Evolutionary conservation across 495 filamentous ascomycete genomes (phyloP), one percentile per base, ranked within the genome.

Genomic region (Collariella sp.): DNA sequence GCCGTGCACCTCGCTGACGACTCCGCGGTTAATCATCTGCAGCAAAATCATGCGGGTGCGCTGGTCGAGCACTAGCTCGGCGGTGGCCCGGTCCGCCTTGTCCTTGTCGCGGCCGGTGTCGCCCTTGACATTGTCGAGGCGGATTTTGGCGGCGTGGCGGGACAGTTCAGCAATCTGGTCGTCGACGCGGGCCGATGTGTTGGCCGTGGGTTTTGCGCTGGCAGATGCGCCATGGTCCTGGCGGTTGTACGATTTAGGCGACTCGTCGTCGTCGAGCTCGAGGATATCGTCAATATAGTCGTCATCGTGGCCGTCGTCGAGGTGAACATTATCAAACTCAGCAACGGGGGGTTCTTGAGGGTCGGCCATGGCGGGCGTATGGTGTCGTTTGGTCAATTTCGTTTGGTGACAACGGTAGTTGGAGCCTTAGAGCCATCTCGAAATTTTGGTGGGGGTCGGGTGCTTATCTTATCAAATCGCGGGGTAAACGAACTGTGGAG

Each of bases 11-110:
- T 79, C 76, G 65, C 89, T 87, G 18, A 88, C 81, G 15, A 96
- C 77, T 45, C 90, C 81, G 3, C 87, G 79, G 65, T 96, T 96
- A 72, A 97, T 91, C 79, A 97, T 85, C 71, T 96, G 88, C 54
- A 95, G 74, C 35, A 98, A 75, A 44, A 97, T 91, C 88, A 95
- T 95, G 50, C 90, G 83, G 24, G 93, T 97, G 23, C 88, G 81
- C 33, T 89, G 87, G 70, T 98, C 93, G 57, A 98, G 74, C 31
- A 97, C 93, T 64, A 95, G 86, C 67, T 97, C 93, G 57, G 77
- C 87, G 4, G 93, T 98, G 47, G 93, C 93, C 50, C 93, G 83
- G 64, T 97, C 91, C 54, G 85, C 83, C 72, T 89, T 91, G 70
- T 98, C 93, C 62, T 83, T 81, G 15, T 75, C 75, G 18, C 72